phyloP scores from a whole-genome alignment of 1,284 basidiomycete genomes.

The Ganoderma sp. region DNA sequence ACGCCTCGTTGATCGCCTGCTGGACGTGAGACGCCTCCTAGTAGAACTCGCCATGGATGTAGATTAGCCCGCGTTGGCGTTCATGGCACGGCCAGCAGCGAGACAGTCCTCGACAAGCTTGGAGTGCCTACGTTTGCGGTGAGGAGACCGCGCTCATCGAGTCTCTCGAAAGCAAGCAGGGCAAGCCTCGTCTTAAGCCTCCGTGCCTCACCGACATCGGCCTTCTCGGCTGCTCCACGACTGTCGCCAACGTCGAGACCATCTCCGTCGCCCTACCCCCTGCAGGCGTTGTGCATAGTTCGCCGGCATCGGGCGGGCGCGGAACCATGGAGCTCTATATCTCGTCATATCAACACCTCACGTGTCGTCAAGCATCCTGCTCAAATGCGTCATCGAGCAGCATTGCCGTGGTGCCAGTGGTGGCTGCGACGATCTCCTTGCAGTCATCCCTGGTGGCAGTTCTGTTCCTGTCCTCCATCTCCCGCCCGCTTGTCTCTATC shows the following conservation, averaged over 20 bases:
- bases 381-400: constrained; percentile 94
- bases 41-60: constrained; percentile 98
- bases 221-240: constrained; percentile 95
- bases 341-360: constrained; percentile 97
- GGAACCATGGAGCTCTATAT: constrained; percentile 95
- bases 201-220: constrained; percentile 99
- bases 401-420: constrained; percentile 95
- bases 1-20: constrained; percentile 95
- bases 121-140: constrained; percentile 98
- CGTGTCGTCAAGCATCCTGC: constrained; percentile 95
- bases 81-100: constrained; percentile 97
- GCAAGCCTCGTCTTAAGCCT: constrained; percentile 98
- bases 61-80: constrained; percentile 98
- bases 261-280: constrained; percentile 96
- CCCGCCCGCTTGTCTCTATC: too few relatives aligned
- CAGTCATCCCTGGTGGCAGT: constrained; percentile 94
- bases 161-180: constrained; percentile 96
- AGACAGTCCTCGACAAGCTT: constrained; percentile 96
- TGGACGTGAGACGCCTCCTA: constrained; percentile 94
- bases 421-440: constrained; percentile 96
- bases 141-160: constrained; percentile 99
- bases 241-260: constrained; percentile 98
- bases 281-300: constrained; percentile 97
- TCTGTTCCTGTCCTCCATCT: constrained; percentile 89
- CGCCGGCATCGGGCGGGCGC: constrained; percentile 87